A percentile compares a stretch with the other conserved stretches of the same genome.
phyloP scores from a whole-genome alignment of 2,329 filamentous ascomycete species.

The Laburnicola sp. region DNA sequence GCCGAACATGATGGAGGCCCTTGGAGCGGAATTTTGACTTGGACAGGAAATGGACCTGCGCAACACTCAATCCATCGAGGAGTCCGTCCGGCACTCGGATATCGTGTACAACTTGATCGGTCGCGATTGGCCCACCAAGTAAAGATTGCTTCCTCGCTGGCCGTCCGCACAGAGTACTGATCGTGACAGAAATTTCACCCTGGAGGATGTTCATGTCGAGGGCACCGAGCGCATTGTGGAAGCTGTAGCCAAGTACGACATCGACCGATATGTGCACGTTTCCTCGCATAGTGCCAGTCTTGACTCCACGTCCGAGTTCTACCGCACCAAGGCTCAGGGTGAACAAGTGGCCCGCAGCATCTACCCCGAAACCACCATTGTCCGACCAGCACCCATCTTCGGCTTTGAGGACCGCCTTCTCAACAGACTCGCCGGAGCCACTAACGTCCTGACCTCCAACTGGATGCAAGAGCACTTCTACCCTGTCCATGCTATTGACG shows the following conservation, averaged over 20 bases:
- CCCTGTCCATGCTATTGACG: slow-evolving; percentile 91
- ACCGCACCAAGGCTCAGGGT: slow-evolving; percentile 82
- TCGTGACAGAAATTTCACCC: slow-evolving; percentile 75
- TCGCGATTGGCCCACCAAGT: slow-evolving; percentile 95
- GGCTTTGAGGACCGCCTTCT: slow-evolving; percentile 94
- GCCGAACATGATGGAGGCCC: slow-evolving; percentile 18
- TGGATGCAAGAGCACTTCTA: slow-evolving; percentile 88
- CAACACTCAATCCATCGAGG: slow-evolving; percentile 94
- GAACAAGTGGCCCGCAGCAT: slow-evolving; percentile 84
- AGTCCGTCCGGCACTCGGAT: slow-evolving; percentile 94
- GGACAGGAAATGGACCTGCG: slow-evolving; percentile 85
- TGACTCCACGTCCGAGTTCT: slow-evolving; percentile 85
- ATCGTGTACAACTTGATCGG: slow-evolving; percentile 97
- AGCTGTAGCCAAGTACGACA: slow-evolving; percentile 95
- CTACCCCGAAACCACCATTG: slow-evolving; percentile 96
- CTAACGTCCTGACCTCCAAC: slow-evolving; percentile 87
- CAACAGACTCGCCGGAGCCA: slow-evolving; percentile 76
- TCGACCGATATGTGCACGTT: slow-evolving; percentile 94
- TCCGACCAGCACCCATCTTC: slow-evolving; percentile 90
- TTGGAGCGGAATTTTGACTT: slow-evolving; percentile 15
- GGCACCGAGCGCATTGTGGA: slow-evolving; percentile 90
- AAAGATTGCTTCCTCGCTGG: slow-evolving; percentile 37
- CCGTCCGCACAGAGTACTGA: neutral
- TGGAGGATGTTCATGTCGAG: slow-evolving; percentile 91
- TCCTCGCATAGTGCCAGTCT: slow-evolving; percentile 89